phyloP scores from a whole-genome alignment of 2,329 filamentous ascomycete genomes.

The Byssochlamys sp. region DNA sequence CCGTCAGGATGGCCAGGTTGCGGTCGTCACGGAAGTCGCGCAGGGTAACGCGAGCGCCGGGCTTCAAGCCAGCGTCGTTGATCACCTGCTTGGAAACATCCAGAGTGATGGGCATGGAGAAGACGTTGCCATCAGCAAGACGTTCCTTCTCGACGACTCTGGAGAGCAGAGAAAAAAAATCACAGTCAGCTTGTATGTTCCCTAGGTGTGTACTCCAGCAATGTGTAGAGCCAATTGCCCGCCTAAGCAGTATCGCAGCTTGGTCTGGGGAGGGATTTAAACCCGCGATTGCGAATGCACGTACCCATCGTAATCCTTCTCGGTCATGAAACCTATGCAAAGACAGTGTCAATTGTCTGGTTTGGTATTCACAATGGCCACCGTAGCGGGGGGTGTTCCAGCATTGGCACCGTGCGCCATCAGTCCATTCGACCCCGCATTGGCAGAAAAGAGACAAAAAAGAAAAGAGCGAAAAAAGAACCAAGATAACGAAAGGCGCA shows the following conservation, averaged over 20 bases:
- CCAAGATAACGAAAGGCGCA: neutral
- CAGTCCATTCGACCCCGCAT: neutral
- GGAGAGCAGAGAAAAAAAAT: constrained; percentile 4
- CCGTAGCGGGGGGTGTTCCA: neutral
- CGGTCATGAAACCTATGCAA: constrained; percentile 76
- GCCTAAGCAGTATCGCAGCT: neutral
- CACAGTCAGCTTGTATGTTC: constrained; percentile 1
- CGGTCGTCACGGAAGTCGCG: constrained; percentile 93
- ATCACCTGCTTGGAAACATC: constrained; percentile 70
- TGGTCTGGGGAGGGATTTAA: neutral
- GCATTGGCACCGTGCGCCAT: neutral
- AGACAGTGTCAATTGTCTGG: constrained; percentile 3
- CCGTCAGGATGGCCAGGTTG: constrained; percentile 87
- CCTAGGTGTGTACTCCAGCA: neutral
- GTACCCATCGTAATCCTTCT: constrained; percentile 92
- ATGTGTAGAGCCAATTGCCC: neutral
- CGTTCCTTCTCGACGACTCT: constrained; percentile 84
- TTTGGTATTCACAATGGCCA: neutral
- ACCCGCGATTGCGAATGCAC: constrained; percentile 17
- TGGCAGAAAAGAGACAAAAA: neutral
- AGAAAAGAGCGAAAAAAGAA: constrained; percentile 4
- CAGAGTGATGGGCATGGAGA: constrained; percentile 93
- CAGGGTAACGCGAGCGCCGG: constrained; percentile 73
- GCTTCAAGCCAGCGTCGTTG: constrained; percentile 63
- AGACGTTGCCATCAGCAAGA: constrained; percentile 78